Percentiles rank a stretch among this genome's conserved stretches.
Evolutionary conservation across 495 filamentous ascomycete genomes (phyloP).

Genomic region (Hypomontagnella submonticulosa): DNA sequence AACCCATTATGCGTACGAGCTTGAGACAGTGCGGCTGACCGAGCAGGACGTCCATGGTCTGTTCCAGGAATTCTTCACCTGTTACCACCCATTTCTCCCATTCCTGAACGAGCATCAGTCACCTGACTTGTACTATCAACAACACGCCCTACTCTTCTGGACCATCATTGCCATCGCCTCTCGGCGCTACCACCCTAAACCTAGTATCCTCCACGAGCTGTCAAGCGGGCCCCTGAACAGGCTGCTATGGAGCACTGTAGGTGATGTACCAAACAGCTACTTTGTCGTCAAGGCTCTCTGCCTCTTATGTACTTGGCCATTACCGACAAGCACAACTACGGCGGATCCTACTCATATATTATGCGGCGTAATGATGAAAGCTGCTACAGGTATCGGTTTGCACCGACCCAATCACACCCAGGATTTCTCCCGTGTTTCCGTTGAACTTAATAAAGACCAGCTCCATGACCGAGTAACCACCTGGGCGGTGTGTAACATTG

Average conservation of each 20-base stretch:
- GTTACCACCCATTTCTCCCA: conserved; percentile 86
- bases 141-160: conserved; percentile 86
- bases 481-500: conserved; percentile 93
- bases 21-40: conserved; percentile 79
- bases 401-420: conserved; percentile 90
- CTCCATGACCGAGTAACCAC: conserved; percentile 86
- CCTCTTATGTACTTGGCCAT: conserved; percentile 89
- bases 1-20: conserved; percentile 62
- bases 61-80: conserved; percentile 83
- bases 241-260: conserved; percentile 83
- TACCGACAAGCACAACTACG: conserved; percentile 86
- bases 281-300: conserved; percentile 92
- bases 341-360: conserved; percentile 91
- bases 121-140: conserved; percentile 79
- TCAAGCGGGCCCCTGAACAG: conserved; percentile 73
- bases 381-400: conserved; percentile 89
- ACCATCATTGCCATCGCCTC: conserved; percentile 84
- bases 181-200: conserved; percentile 74
- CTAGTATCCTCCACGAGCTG: conserved; percentile 73
- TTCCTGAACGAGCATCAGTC: conserved; percentile 77
- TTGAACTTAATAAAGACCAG: conserved; percentile 86
- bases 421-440: conserved; percentile 85
- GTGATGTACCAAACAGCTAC: conserved; percentile 85
- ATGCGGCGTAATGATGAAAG: conserved; percentile 91
- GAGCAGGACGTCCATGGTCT: conserved; percentile 78